A percentile compares a stretch with the other conserved stretches of the same genome.
phyloP scores from a whole-genome alignment of 192 early-diverging fungal species.

The Allomyces macrogynus region DNA sequence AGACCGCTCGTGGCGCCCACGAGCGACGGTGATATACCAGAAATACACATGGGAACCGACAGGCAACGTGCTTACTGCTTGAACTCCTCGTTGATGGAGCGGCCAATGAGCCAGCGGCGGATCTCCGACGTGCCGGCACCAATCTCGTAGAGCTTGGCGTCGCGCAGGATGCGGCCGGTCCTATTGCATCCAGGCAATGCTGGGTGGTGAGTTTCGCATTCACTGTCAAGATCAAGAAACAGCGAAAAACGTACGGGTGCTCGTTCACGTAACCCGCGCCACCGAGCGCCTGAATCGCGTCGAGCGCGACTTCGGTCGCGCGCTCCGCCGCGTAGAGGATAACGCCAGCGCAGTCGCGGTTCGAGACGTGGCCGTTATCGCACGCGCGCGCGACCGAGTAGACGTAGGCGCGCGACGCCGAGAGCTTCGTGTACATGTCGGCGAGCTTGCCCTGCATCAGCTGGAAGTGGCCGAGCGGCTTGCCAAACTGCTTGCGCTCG shows the following conservation, averaged over 20 bases:
- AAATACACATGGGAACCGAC: too few relatives aligned
- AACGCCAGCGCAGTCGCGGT: slow-evolving; percentile 72
- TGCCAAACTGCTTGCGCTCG: slow-evolving; percentile 68
- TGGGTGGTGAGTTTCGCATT: not conserved
- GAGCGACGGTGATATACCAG: too few relatives aligned
- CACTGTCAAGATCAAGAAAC: slow-evolving; percentile 4
- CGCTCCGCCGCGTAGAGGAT: slow-evolving; percentile 86
- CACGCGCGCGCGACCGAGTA: slow-evolving; percentile 78
- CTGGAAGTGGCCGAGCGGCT: slow-evolving; percentile 76
- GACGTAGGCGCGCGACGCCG: slow-evolving; percentile 74
- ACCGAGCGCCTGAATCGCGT: slow-evolving; percentile 86
- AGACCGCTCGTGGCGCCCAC: too few relatives aligned
- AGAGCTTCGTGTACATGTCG: slow-evolving; percentile 95
- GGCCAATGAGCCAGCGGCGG: slow-evolving; percentile 74
- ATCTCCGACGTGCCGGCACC: slow-evolving; percentile 91
- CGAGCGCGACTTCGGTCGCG: slow-evolving; percentile 77
- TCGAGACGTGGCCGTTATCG: slow-evolving; percentile 16
- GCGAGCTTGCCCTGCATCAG: slow-evolving; percentile 86
- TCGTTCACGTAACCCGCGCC: slow-evolving; percentile 93
- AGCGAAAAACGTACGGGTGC: slow-evolving; percentile 22
- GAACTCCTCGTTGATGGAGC: not conserved
- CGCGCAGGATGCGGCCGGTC: slow-evolving; percentile 67
- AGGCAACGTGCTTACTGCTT: not conserved
- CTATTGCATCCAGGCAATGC: slow-evolving; percentile 5
- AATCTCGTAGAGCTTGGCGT: slow-evolving; percentile 92